Percentiles rank a stretch among this genome's conserved stretches.
Conservation (phyloP, 1,284 basidiomycete species). For the Phylloboletellus chloephorus region DNA sequence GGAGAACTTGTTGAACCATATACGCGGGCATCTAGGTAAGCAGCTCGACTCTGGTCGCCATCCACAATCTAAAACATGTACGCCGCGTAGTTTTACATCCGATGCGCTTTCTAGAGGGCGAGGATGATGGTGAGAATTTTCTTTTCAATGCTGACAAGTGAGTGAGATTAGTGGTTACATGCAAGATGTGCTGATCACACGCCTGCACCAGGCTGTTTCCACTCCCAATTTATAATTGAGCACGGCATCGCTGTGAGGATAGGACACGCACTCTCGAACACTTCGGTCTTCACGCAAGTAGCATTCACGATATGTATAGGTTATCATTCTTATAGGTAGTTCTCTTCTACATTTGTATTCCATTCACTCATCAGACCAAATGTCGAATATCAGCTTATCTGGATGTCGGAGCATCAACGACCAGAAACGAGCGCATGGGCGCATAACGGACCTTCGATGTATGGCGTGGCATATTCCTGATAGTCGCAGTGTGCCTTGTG, state of each 20-base stretch:
- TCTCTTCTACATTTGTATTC: neutral
- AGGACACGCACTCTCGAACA: neutral
- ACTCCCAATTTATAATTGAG: constrained; percentile 51
- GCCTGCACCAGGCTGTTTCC: constrained; percentile 40
- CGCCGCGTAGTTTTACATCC: constrained; percentile 64
- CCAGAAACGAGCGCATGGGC: neutral
- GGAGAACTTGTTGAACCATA: constrained; percentile 72
- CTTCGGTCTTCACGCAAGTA: neutral
- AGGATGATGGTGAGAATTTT: constrained; percentile 85
- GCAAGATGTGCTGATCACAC: constrained; percentile 5
- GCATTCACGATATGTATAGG: constrained; percentile 7
- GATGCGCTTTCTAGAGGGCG: constrained; percentile 79
- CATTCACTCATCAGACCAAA: constrained; percentile 13
- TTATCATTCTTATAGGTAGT: constrained; percentile 1
- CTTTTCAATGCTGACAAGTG: constrained; percentile 84
- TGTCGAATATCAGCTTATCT: constrained; percentile 27
- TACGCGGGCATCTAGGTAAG: constrained; percentile 82
- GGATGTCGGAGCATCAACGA: neutral
- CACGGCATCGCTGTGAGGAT: neutral
- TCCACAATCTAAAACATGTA: neutral
- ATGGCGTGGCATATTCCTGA: constrained; percentile 8
- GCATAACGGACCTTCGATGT: constrained; percentile 18
- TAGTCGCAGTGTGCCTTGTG: constrained; percentile 19
- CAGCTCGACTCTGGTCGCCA: constrained; percentile 3
- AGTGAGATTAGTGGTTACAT: constrained; percentile 17